phyloP scores from a whole-genome alignment of 805 yeast species.

The Saccharomycopsis amapae region DNA sequence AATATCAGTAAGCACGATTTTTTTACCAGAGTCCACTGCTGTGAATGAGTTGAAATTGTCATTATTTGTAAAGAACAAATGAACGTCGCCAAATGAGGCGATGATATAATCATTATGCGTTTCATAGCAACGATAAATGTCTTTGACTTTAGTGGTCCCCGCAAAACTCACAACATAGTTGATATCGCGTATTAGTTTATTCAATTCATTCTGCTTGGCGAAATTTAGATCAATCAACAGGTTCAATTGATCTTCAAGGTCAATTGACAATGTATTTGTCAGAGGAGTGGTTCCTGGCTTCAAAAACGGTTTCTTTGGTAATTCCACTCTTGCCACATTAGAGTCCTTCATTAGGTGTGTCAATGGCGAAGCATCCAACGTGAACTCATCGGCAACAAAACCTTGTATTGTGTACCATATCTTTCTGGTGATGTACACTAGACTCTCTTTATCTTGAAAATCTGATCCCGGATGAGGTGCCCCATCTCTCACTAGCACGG shows the following conservation, averaged over 20 bases:
- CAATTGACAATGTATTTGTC: not conserved
- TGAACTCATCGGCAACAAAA: slow-evolving; percentile 1
- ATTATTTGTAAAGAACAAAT: not conserved
- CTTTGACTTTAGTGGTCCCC: not conserved
- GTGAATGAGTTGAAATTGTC: slow-evolving; percentile 1
- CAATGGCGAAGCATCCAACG: not conserved
- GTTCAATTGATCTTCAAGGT: not conserved
- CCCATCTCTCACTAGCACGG: not conserved
- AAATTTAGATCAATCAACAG: not conserved
- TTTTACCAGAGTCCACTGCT: not conserved
- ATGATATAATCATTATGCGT: not conserved
- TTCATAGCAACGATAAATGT: not conserved
- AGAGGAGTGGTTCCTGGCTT: not conserved
- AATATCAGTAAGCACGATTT: not conserved
- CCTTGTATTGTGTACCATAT: slow-evolving; percentile 3
- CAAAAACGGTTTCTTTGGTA: not conserved
- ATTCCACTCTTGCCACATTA: not conserved
- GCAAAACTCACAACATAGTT: too few relatives aligned
- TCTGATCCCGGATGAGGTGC: slow-evolving; percentile 5
- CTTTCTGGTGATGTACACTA: slow-evolving; percentile 4
- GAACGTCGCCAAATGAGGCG: not conserved
- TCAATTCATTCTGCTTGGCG: not conserved
- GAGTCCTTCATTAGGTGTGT: not conserved
- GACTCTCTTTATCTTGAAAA: not conserved
- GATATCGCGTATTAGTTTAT: not conserved